Conservation (phyloP, 768 basidiomycete species). For the Artomyces pyxidatus region DNA sequence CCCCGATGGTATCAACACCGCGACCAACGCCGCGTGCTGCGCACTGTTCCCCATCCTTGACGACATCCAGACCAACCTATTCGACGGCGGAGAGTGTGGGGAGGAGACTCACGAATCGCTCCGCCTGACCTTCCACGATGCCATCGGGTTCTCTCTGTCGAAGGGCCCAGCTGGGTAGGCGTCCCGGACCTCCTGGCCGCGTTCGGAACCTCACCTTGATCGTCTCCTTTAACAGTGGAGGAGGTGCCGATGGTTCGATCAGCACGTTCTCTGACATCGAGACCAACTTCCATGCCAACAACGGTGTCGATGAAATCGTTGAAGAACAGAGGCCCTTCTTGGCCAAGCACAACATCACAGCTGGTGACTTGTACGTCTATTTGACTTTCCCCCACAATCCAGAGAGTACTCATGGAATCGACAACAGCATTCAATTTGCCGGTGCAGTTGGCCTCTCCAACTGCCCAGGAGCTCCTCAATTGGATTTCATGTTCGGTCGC, state of each 20-base stretch:
- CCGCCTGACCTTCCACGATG: constrained; percentile 23
- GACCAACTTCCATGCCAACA: constrained; percentile 34
- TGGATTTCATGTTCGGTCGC: constrained; percentile 33
- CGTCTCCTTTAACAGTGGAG: constrained; percentile 13
- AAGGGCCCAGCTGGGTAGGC: constrained; percentile 11
- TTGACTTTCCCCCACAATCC: not conserved
- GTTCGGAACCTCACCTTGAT: not conserved
- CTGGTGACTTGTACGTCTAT: constrained; percentile 40
- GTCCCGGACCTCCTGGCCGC: constrained; percentile 1
- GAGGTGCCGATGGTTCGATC: constrained; percentile 41
- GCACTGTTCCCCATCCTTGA: constrained; percentile 24
- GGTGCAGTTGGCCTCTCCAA: constrained; percentile 28
- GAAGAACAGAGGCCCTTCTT: constrained; percentile 28
- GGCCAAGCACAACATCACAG: constrained; percentile 26
- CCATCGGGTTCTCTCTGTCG: constrained; percentile 14
- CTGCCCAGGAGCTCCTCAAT: constrained; percentile 32
- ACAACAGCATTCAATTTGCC: constrained; percentile 26
- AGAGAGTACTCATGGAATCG: not conserved
- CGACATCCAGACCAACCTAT: constrained; percentile 22
- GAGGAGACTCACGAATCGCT: constrained; percentile 23
- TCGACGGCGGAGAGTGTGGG: constrained; percentile 23
- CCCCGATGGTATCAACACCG: constrained; percentile 23
- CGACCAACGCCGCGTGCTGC: constrained; percentile 24
- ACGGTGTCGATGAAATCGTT: constrained; percentile 34
- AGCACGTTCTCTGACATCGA: constrained; percentile 37